A percentile compares a stretch with the other conserved stretches of the same genome.
Evolutionary conservation across 192 early-diverging fungal genomes (phyloP).

Genomic region (Coemansia sp.): DNA sequence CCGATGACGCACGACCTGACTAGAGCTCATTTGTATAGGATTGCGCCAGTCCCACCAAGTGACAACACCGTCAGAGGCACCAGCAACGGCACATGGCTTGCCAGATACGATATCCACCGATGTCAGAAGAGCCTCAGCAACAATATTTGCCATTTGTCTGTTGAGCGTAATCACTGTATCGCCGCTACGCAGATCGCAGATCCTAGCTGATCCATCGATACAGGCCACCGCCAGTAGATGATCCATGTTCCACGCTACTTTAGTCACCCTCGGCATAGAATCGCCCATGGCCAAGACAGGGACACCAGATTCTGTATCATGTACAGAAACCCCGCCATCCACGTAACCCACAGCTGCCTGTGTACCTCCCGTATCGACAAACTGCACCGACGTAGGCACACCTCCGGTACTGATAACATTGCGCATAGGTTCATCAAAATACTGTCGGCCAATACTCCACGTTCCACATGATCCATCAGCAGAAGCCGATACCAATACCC

Average conservation of each 20-base stretch:
- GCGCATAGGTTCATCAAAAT: background rate
- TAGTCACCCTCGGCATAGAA: slow-evolving; percentile 4
- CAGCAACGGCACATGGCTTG: slow-evolving; percentile 13
- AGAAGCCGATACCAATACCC: slow-evolving; percentile 40
- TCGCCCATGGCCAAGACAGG: background rate
- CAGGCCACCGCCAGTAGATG: slow-evolving; percentile 20
- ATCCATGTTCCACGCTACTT: background rate
- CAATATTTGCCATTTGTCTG: slow-evolving; percentile 6
- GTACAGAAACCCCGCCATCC: background rate
- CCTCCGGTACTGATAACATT: background rate
- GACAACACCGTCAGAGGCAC: slow-evolving; percentile 41
- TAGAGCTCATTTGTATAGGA: slow-evolving; percentile 5
- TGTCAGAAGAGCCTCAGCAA: slow-evolving; percentile 13
- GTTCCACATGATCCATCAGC: slow-evolving; percentile 39
- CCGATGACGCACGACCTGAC: slow-evolving; percentile 20
- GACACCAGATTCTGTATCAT: background rate
- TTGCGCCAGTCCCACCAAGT: slow-evolving; percentile 51
- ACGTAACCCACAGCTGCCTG: background rate
- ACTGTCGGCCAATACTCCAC: slow-evolving; percentile 22
- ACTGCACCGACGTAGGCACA: slow-evolving; percentile 15
- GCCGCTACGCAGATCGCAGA: slow-evolving; percentile 31
- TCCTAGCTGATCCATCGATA: slow-evolving; percentile 20
- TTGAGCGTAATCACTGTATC: background rate
- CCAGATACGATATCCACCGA: slow-evolving; percentile 7
- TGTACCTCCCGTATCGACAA: background rate